Percentiles rank a stretch among this genome's conserved stretches.
Conservation (phyloP, 2,329 filamentous ascomycete species). For the Paecilomyces sp. region DNA sequence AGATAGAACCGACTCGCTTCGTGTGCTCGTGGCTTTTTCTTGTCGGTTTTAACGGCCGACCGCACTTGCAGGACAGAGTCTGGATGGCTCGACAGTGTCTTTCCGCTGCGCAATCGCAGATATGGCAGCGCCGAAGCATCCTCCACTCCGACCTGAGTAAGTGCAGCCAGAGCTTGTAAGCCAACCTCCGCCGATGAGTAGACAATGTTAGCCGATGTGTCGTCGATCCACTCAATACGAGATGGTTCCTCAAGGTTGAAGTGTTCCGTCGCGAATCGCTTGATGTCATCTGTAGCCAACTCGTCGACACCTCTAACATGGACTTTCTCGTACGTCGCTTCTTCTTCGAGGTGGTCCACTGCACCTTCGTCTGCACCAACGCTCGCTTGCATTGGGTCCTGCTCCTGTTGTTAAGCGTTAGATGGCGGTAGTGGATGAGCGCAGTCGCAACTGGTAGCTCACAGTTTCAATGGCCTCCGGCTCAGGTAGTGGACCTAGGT, state of each 20-base stretch:
- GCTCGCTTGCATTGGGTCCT: conserved; percentile 17
- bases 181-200: conserved; percentile 56
- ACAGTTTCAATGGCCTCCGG: conserved; percentile 26
- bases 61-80: conserved; percentile 65
- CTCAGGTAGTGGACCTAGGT: conserved; percentile 44
- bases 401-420: neutral
- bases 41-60: conserved; percentile 66
- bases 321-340: conserved; percentile 54
- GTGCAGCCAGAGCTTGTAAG: conserved; percentile 44
- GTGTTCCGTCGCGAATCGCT: conserved; percentile 64
- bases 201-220: conserved; percentile 79
- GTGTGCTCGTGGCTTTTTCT: conserved; percentile 71
- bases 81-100: conserved; percentile 59
- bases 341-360: conserved; percentile 22
- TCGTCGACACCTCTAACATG: conserved; percentile 78
- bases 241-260: conserved; percentile 50
- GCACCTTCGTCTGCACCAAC: conserved; percentile 11
- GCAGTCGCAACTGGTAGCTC: conserved; percentile 7
- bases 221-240: conserved; percentile 89
- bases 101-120: conserved; percentile 62
- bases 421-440: neutral
- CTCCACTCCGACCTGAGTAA: conserved; percentile 37
- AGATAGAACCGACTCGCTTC: conserved; percentile 86
- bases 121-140: conserved; percentile 44
- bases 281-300: conserved; percentile 72